Evolutionary conservation across 2,329 filamentous ascomycete species (phyloP), one percentile per base, ranked within the genome.

Genomic region (Trichoderma breve): DNA sequence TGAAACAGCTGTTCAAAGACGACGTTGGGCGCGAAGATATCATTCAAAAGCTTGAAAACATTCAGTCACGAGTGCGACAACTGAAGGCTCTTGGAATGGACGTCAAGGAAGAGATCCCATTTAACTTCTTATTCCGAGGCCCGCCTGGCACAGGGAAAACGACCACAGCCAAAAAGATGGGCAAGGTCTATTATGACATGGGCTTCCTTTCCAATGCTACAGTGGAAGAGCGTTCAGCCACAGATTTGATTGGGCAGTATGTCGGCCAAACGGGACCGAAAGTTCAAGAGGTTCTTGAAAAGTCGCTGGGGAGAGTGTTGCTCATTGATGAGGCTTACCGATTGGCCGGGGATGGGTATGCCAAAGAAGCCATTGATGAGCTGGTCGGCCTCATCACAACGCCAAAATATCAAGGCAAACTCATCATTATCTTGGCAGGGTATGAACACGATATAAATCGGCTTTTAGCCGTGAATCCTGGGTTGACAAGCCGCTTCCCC

Each of bases 241-340:
- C 89, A 0, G 91, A 94, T 39, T 78, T 95, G 0, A 84, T 95
- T 1, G 92, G 89, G 0, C 83, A 91, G 73, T 94, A 89, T 21
- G 74, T 93, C 0, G 92, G 92, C 0, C 90, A 93, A 0, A 93
- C 91, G 0, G 90, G 89, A 0, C 91, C 90, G 0, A 92, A 92
- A 73, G 89, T 91, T 0, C 83, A 87, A 34, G 32, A 76, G 1
- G 79, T 87, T 0, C 80, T 94, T 0, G 89, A 93, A 68, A 87
- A 84, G 47, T 88, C 87, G 0, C 83, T 93, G 0, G 91, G 92
- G 0, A 88, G 86, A 26, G 89, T 94, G 0, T 83, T 94, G 0
- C 90, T 94, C 73, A 86, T 94, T 8, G 92, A 94, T 71, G 91
- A 93, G 77, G 91, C 91, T 0, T 93, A 93, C 74, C 85, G 91